These are phyloP conservation scores for Ceratocystis papillata DNA, from an alignment of 2,329 filamentous ascomycete species.

Conservation along the genomic window DNA sequence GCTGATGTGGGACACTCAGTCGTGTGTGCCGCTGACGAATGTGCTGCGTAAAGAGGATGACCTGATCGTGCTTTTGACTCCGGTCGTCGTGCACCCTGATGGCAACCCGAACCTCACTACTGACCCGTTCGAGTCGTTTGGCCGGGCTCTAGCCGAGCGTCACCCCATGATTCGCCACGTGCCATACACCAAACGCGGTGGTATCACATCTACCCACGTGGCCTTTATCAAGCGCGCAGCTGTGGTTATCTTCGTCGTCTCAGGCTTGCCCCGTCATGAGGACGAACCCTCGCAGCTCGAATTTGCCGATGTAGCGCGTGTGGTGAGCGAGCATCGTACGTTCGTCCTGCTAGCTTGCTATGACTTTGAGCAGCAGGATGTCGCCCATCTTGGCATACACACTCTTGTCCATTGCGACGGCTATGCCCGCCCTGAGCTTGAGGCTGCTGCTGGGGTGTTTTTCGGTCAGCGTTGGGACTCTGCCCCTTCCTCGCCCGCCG, in stretches of 20 bases:
- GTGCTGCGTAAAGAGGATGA: slow-evolving; percentile 38
- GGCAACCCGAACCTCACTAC: slow-evolving; percentile 35
- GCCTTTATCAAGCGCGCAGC: slow-evolving; percentile 51
- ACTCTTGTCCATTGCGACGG: slow-evolving; percentile 42
- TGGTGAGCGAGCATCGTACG: slow-evolving; percentile 38
- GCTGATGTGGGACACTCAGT: slow-evolving; percentile 36
- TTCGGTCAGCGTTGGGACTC: slow-evolving; percentile 34
- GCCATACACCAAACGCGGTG: slow-evolving; percentile 54
- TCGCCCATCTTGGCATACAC: slow-evolving; percentile 38
- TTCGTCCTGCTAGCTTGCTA: slow-evolving; percentile 45
- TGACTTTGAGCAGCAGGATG: slow-evolving; percentile 34
- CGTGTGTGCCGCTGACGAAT: slow-evolving; percentile 39
- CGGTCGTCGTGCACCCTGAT: slow-evolving; percentile 41
- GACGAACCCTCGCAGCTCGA: slow-evolving; percentile 44
- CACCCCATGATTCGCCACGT: slow-evolving; percentile 58
- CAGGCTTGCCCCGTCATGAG: slow-evolving; percentile 35
- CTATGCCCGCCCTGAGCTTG: slow-evolving; percentile 39
- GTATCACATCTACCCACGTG: slow-evolving; percentile 53
- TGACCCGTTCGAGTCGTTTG: slow-evolving; percentile 65
- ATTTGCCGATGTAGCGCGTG: slow-evolving; percentile 38
- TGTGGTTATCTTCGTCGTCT: slow-evolving; percentile 51
- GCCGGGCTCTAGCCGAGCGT: slow-evolving; percentile 48
- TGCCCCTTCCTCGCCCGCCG: slow-evolving; percentile 20
- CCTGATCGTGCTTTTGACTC: slow-evolving; percentile 52
- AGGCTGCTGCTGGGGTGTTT: slow-evolving; percentile 42